phyloP scores from a whole-genome alignment of 2,329 filamentous ascomycete species.

The Penicillium sp. region DNA sequence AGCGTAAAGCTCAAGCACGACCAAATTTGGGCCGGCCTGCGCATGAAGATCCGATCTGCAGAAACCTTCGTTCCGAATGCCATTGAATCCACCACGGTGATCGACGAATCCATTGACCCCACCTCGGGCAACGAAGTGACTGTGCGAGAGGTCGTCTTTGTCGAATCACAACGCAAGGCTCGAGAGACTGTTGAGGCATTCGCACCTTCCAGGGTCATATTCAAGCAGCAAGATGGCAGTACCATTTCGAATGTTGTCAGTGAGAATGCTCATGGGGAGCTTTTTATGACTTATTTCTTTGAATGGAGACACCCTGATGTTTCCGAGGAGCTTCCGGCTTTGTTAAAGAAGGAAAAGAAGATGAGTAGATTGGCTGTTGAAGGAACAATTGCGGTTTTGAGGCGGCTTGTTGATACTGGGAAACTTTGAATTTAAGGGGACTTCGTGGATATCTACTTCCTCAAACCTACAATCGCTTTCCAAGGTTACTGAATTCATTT shows the following conservation, averaged over 20 bases:
- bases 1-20: conserved; percentile 28
- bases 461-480: too few species aligned
- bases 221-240: conserved; percentile 29
- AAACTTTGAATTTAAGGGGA: conserved; percentile 12
- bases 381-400: conserved; percentile 21
- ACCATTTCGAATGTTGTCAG: conserved; percentile 31
- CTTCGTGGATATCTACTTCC: too few species aligned
- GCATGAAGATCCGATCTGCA: conserved; percentile 32
- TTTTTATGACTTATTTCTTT: conserved; percentile 46
- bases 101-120: conserved; percentile 25
- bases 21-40: conserved; percentile 41
- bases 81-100: conserved; percentile 29
- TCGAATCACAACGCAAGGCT: conserved; percentile 23
- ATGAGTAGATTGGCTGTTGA: conserved; percentile 24
- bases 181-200: conserved; percentile 30
- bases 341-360: conserved; percentile 21
- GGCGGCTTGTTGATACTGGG: conserved; percentile 16
- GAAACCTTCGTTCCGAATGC: conserved; percentile 33
- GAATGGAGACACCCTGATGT: conserved; percentile 40
- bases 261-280: conserved; percentile 31
- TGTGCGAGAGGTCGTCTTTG: conserved; percentile 32
- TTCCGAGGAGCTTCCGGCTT: conserved; percentile 13
- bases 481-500: too few species aligned
- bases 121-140: conserved; percentile 25
- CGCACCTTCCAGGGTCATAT: conserved; percentile 27